These are phyloP conservation scores for Melampsora allii-populina DNA, from an alignment of 1,284 basidiomycete species.

Conservation along the genomic window DNA sequence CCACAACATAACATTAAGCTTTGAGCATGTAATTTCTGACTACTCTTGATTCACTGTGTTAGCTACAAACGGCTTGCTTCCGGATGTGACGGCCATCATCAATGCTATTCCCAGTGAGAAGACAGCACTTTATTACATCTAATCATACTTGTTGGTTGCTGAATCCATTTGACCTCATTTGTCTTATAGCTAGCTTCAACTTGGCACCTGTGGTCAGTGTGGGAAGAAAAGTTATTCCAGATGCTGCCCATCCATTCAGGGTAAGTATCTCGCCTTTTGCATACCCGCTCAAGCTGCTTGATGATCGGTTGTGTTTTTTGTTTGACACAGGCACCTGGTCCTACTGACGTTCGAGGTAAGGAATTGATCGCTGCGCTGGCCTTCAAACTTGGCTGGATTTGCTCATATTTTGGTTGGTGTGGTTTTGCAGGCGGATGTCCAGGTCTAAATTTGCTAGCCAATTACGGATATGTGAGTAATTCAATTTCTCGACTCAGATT, in stretches of 20 bases:
- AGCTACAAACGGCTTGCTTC: background rate
- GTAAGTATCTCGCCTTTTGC: background rate
- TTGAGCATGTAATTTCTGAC: background rate
- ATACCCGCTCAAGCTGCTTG: too few relatives aligned
- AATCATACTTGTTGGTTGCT: background rate
- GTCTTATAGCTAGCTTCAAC: background rate
- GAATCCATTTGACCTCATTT: background rate
- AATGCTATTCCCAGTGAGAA: slow-evolving; percentile 2
- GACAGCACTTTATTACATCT: background rate
- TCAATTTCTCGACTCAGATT: too few relatives aligned
- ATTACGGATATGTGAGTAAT: slow-evolving; percentile 16
- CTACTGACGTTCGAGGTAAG: background rate
- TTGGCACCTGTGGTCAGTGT: slow-evolving; percentile 10
- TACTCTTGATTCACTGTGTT: background rate
- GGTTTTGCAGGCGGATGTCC: slow-evolving; percentile 29
- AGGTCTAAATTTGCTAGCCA: slow-evolving; percentile 30
- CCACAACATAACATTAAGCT: background rate
- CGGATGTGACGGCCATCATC: background rate
- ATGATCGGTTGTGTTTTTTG: background rate
- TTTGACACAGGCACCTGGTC: background rate
- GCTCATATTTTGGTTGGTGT: background rate
- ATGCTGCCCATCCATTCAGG: slow-evolving; percentile 36
- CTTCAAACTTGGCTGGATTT: background rate
- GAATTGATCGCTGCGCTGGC: too few relatives aligned
- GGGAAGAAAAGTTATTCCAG: slow-evolving; percentile 34